Evolutionary conservation across 192 early-diverging fungal species (phyloP), one percentile per base, ranked within the genome.

Genomic region (Coemansia sp.): DNA sequence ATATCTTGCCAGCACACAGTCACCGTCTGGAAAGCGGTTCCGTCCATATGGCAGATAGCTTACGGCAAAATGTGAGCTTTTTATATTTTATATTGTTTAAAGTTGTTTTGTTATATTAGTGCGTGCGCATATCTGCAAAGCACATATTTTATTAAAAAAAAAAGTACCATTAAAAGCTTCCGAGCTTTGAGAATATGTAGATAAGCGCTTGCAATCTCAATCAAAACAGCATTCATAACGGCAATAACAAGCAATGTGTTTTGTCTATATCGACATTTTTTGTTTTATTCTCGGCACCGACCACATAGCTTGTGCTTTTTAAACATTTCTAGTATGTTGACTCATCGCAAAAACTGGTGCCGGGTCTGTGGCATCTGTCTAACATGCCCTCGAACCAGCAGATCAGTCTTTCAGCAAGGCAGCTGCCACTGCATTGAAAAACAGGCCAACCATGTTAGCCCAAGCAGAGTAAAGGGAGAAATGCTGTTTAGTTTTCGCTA

Each of bases 261-360:
- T n/a, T 45, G 41, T 3, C 41, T 35, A 35, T 35, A 35, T 35
- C 32, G 32, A 7, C 12, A 45, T n/a, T 45, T 41, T 45, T 45
- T 16, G 41, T 45, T 45, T n/a, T 45, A 45, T 45, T n/a, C 41
- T 13, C 14, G 41, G 5, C 12, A n/a, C 41, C 16, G 13, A 45
- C 41, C 12, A 35, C 32, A 35, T 35, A 35, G 1, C 8, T 35
- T 35, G 32, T 35, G 9, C 32, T 4, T 47, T 47, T 47, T 47
- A 13, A 49, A 49, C 53, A 29, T 32, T 54, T 23, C 14, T 29
- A 29, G 13, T 4, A 75, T 80, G 78, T 52, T 74, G 13, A 71
- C 61, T 5, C 78, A 80, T 56, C 64, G 73, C 50, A 80, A 80
- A 50, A 80, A 80, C 51, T 80, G 78, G 78, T 80, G 78, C 32